Base-by-base conservation (phyloP, 75 land plant species). In the Picea sitchensis region DNA sequence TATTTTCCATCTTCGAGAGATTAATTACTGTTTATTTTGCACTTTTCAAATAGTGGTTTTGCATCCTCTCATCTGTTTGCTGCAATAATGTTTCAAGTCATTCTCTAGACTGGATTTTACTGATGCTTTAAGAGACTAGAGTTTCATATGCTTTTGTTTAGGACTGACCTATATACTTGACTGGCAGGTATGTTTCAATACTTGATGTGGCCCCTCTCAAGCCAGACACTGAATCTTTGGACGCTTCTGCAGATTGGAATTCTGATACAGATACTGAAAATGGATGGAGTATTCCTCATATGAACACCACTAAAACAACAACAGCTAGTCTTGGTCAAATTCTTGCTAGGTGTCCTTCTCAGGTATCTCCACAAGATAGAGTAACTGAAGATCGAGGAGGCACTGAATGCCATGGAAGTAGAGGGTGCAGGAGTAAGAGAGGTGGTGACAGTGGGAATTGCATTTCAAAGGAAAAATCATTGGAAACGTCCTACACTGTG, bases 181-280 rank as follows among this genome's bases (percentile, higher is more conserved):
- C 72, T 78, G 78, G 31, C 88, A 98, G 99, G 84, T 98, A 93
- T 88, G 96, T 95, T 15, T 87, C 91, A 3, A 85, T 92, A 58
- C 82, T 98, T 71, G 94, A 98, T 81, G 98, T 93, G 20, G 76
- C 88, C 36, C 81, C 95, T 44, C 80, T 95, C 36, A 95, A 95
- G 79, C 99, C 96, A 67, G 91, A 95, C 65, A 77, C 82, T 20
- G 90, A 87, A 44, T 80, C 80, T 23, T 77, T 90, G 76, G 91
- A 80, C 44, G 89, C 89, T 47, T 87, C 89, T 68, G 81, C 75
- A 78, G 81, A 82, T 31, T 87, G 77, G 83, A 88, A 87, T 56
- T 76, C 86, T 20, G 63, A 77, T 12, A 56, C 54, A 32, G 61
- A 31, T 44, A 34, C 62, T 61, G 65, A 34, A 51, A 54, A 58